Base-by-base conservation (phyloP, 2,329 filamentous ascomycete species). In the Hypocrella siamensis region DNA sequence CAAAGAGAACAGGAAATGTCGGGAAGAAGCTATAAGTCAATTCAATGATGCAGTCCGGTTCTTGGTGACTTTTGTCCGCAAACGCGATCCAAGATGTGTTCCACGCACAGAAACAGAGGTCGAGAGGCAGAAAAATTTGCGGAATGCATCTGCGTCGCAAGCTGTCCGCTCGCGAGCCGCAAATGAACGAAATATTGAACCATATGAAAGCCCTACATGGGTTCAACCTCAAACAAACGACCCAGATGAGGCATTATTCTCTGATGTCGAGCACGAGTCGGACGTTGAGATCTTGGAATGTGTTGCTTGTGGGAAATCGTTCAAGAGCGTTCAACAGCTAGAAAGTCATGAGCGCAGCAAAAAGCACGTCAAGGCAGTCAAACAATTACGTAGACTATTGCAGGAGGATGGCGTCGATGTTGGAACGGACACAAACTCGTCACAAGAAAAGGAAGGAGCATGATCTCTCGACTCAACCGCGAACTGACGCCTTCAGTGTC, bases 311-410 rank as follows among this genome's bases (percentile, higher is more conserved):
- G 69, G 74, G 41, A 83, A 80, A 41, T 67, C 58, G 0, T 98
- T 96, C 57, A 72, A 94, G 56, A 96, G 86, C 46, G 81, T 93
- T 49, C 85, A 84, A 41, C 88, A 96, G 48, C 85, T 80, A 38
- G 76, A 92, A 46, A 78, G 80, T 3, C 90, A 98, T 46, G 86
- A 94, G 57, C 84, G 79, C 58, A 96, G 88, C 63, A 98, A 93
- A 53, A 98, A 96, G 56, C 90, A 98, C 46, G 56, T 77, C 38
- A 96, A 93, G 50, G 79, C 84, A 3, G 67, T 94, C 6, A 77
- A 86, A 42, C 71, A 85, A 38, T 56, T 98, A 25, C 75, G 74
- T 45, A 68, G 72, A 45, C 77, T 90, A 50, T 93, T 98, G 85
- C 71, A 67, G 43, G 75, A 77, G 43, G 81, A 98, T 46, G 79